Evolutionary conservation across 805 yeast genomes (phyloP).

Genomic region (Wickerhamiella domercqiae): DNA sequence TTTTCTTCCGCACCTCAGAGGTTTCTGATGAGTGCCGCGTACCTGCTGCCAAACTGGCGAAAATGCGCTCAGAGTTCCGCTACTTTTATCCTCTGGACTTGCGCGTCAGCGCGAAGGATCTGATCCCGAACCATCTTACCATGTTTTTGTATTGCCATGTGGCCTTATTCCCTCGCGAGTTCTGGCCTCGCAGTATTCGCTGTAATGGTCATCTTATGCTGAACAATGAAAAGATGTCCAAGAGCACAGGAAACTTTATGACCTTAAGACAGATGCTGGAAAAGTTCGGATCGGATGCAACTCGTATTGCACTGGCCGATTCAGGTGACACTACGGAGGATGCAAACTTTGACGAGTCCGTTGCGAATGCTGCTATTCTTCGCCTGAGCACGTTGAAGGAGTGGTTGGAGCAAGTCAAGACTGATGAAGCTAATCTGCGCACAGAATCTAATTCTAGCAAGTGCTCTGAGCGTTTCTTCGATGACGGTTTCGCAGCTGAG

Average conservation of each 20-base stretch:
- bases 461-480: slow-evolving; percentile 46
- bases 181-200: slow-evolving; percentile 92
- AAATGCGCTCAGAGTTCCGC: slow-evolving; percentile 84
- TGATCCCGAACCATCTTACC: slow-evolving; percentile 92
- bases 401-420: slow-evolving; percentile 75
- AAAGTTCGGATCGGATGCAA: slow-evolving; percentile 94
- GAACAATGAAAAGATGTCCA: slow-evolving; percentile 95
- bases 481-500: slow-evolving; percentile 82
- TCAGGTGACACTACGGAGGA: slow-evolving; percentile 97
- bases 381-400: slow-evolving; percentile 84
- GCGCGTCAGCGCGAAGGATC: slow-evolving; percentile 89
- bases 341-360: slow-evolving; percentile 92
- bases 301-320: slow-evolving; percentile 94
- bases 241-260: slow-evolving; percentile 93
- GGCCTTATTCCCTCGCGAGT: slow-evolving; percentile 76
- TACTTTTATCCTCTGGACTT: slow-evolving; percentile 91
- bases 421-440: slow-evolving; percentile 20
- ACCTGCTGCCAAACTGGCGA: slow-evolving; percentile 48
- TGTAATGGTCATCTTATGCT: slow-evolving; percentile 90
- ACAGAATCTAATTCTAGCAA: slow-evolving; percentile 9
- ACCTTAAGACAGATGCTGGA: slow-evolving; percentile 70
- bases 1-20: slow-evolving; percentile 58
- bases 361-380: slow-evolving; percentile 93
- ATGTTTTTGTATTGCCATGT: slow-evolving; percentile 88
- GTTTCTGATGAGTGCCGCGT: slow-evolving; percentile 36